Evolutionary conservation across 73 alveolate genomes (phyloP).

Genomic region (Symbiodinium pilosum): DNA sequence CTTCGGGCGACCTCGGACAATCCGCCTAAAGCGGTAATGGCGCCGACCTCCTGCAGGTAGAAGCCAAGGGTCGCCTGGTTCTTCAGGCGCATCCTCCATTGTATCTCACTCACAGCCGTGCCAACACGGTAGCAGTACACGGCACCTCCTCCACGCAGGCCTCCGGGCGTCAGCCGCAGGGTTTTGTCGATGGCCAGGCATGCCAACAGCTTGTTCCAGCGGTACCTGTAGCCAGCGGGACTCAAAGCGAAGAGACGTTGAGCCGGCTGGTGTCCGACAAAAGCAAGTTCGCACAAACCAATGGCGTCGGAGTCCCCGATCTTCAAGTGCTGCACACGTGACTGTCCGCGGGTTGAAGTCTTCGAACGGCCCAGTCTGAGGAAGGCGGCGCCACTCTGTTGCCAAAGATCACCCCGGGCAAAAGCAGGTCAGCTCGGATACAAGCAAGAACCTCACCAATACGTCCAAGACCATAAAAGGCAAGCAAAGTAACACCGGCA

Average conservation of each 20-base stretch:
- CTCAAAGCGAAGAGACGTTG: neutral
- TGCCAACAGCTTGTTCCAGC: neutral
- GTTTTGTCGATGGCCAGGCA: neutral
- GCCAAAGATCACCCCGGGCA: neutral
- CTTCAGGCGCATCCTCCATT: neutral
- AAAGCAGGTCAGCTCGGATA: neutral
- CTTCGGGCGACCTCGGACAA: no score
- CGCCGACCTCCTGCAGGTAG: neutral
- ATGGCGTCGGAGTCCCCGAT: neutral
- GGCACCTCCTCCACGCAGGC: slow-evolving; percentile 2
- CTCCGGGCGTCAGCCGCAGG: neutral
- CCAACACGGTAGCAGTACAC: neutral
- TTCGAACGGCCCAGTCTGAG: neutral
- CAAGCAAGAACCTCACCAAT: neutral
- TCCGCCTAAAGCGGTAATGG: neutral
- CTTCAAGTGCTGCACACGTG: neutral
- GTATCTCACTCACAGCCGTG: neutral
- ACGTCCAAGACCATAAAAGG: neutral
- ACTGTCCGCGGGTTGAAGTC: neutral
- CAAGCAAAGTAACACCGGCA: neutral
- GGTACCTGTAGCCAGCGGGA: neutral
- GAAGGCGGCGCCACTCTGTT: neutral
- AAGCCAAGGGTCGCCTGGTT: neutral
- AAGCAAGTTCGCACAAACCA: neutral
- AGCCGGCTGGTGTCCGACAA: neutral